Percentiles rank a stretch among this genome's conserved stretches.
Conservation (phyloP, 768 basidiomycete genomes). For the Lactarius pseudohatsudake region DNA sequence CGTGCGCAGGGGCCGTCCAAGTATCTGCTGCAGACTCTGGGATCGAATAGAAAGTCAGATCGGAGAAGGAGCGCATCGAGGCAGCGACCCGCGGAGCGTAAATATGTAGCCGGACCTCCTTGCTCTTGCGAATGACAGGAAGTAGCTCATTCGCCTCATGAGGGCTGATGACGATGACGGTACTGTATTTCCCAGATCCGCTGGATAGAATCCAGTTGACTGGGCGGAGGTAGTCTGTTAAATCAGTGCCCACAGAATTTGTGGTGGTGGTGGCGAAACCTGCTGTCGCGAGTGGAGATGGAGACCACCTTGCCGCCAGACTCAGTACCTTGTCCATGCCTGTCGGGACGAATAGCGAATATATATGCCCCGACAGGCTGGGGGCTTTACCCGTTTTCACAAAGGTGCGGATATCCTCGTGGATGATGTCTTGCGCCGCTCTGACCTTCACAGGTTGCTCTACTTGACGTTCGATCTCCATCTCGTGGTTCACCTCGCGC, state of each 20-base stretch:
- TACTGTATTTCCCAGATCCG: slow-evolving; percentile 8
- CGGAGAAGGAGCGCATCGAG: slow-evolving; percentile 19
- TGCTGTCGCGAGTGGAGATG: slow-evolving; percentile 14
- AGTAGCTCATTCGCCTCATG: slow-evolving; percentile 24
- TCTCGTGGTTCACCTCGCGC: slow-evolving; percentile 24
- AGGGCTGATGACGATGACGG: slow-evolving; percentile 17
- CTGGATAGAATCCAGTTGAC: slow-evolving; percentile 24
- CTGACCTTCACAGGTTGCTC: slow-evolving; percentile 10
- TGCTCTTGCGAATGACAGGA: slow-evolving; percentile 19
- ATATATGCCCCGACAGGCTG: not conserved
- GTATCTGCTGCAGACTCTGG: not conserved
- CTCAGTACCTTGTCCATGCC: not conserved
- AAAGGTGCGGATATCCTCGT: slow-evolving; percentile 13
- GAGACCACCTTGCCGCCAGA: slow-evolving; percentile 5
- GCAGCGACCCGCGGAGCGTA: slow-evolving; percentile 18
- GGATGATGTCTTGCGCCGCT: slow-evolving; percentile 7
- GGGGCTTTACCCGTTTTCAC: slow-evolving; percentile 13
- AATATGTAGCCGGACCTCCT: slow-evolving; percentile 18
- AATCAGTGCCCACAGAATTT: not conserved
- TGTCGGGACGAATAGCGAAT: slow-evolving; percentile 5
- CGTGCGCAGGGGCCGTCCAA: slow-evolving; percentile 12
- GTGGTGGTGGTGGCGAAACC: slow-evolving; percentile 17
- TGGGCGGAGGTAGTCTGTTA: slow-evolving; percentile 24
- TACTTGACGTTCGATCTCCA: slow-evolving; percentile 20
- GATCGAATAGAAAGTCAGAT: slow-evolving; percentile 15